phyloP scores from a whole-genome alignment of 768 basidiomycete genomes.

The Pleurotus eryngii region DNA sequence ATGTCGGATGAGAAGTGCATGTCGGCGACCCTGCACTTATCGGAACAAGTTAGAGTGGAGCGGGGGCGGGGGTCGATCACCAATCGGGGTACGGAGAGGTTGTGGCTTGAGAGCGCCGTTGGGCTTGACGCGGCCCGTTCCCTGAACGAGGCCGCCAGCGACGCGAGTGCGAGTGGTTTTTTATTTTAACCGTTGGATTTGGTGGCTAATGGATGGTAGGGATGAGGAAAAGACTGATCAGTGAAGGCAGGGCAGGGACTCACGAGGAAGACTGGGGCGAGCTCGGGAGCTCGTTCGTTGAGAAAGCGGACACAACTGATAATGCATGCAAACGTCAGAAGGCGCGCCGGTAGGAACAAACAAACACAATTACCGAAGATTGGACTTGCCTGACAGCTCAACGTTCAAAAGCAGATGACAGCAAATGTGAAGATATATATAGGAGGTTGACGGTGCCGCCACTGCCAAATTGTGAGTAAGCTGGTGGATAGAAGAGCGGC shows the following conservation, averaged over 20 bases:
- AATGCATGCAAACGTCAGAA: too few relatives aligned
- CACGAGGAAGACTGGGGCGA: conserved; percentile 38
- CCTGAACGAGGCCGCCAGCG: conserved; percentile 57
- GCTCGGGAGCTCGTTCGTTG: conserved; percentile 24
- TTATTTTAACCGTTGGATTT: conserved; percentile 23
- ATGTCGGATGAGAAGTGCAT: conserved; percentile 37
- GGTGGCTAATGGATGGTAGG: conserved; percentile 7
- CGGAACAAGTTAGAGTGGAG: conserved; percentile 57
- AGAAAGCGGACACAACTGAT: too few relatives aligned
- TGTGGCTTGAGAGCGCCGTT: conserved; percentile 50
- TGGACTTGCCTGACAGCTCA: too few relatives aligned
- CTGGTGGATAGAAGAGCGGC: too few relatives aligned
- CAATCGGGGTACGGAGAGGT: conserved; percentile 51
- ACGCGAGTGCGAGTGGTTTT: conserved; percentile 16
- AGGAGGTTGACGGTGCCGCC: too few relatives aligned
- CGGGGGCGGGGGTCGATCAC: conserved; percentile 65
- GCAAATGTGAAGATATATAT: too few relatives aligned
- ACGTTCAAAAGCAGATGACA: too few relatives aligned
- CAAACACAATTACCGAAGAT: too few relatives aligned
- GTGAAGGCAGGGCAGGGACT: conserved; percentile 14
- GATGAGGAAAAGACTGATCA: background rate
- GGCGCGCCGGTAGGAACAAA: too few relatives aligned
- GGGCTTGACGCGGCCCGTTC: conserved; percentile 62
- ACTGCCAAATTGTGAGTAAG: too few relatives aligned
- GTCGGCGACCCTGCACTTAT: conserved; percentile 67